Percentiles rank a stretch among this genome's conserved stretches.
phyloP scores from a whole-genome alignment of 202 grass and related monocot genomes.

The Carex arenaria region DNA sequence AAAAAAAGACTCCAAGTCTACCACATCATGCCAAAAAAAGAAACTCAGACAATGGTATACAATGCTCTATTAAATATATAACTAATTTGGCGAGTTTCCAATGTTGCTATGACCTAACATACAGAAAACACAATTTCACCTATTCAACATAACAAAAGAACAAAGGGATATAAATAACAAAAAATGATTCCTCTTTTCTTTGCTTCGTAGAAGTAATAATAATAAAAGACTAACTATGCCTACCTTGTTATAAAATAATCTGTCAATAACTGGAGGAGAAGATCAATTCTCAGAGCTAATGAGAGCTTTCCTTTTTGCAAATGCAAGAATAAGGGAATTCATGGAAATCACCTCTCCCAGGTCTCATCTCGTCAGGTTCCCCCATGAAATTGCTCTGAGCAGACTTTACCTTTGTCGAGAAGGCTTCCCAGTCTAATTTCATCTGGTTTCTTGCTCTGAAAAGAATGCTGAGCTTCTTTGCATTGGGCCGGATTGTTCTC shows the following conservation, averaged over 20 bases:
- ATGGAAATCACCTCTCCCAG: constrained; percentile 67
- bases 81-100: not conserved
- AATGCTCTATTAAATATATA: not conserved
- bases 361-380: constrained; percentile 66
- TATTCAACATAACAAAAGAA: constrained; percentile 2
- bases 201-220: not conserved
- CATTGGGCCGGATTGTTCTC: constrained; percentile 90
- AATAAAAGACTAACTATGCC: not conserved
- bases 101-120: not conserved
- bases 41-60: not conserved
- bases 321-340: constrained; percentile 61
- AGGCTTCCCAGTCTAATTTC: constrained; percentile 37
- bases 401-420: constrained; percentile 58
- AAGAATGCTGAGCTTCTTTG: constrained; percentile 62
- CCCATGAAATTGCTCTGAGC: constrained; percentile 68
- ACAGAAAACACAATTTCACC: not conserved
- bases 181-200: not conserved
- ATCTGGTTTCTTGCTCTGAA: constrained; percentile 53
- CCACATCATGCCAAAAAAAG: not conserved
- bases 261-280: not conserved
- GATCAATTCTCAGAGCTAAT: constrained; percentile 25
- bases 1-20: not conserved
- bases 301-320: constrained; percentile 34
- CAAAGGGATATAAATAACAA: not conserved
- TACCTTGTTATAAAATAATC: not conserved